A percentile compares a stretch with the other conserved stretches of the same genome.
These are phyloP conservation scores for Aegilops bicornis DNA, from an alignment of 176 grass and related monocot species.

Conservation along the genomic window DNA sequence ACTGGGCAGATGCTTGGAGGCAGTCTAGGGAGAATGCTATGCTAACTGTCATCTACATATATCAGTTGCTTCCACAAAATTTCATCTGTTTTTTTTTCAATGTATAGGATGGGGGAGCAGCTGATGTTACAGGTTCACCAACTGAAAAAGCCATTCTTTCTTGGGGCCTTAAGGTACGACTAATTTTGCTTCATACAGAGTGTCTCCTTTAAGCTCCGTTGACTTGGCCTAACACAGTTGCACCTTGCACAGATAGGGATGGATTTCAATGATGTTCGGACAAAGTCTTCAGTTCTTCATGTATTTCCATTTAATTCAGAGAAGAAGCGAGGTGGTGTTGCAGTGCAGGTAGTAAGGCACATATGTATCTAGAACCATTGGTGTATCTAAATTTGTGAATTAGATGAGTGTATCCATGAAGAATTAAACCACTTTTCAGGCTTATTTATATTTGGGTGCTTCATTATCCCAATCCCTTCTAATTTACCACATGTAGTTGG, in stretches of 20 bases:
- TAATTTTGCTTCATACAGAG: constrained; percentile 20
- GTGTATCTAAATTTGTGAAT: constrained; percentile 1
- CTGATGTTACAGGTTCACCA: constrained; percentile 76
- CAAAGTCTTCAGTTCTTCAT: constrained; percentile 71
- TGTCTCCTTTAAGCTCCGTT: constrained; percentile 8
- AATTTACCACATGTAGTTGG: background rate
- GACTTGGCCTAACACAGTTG: background rate
- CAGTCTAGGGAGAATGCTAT: constrained; percentile 11
- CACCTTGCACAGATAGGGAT: constrained; percentile 73
- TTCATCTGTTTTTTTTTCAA: constrained; percentile 16
- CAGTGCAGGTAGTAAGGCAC: constrained; percentile 55
- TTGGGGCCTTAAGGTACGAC: constrained; percentile 82
- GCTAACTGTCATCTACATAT: constrained; percentile 24
- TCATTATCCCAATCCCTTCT: background rate
- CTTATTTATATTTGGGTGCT: background rate
- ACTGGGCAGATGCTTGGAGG: background rate
- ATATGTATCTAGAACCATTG: constrained; percentile 6
- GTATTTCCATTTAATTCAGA: constrained; percentile 92
- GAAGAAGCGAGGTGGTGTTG: constrained; percentile 95
- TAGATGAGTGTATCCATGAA: background rate
- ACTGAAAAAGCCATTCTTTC: constrained; percentile 97
- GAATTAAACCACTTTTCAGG: background rate
- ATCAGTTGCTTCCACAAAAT: constrained; percentile 5
- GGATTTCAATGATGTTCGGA: constrained; percentile 58
- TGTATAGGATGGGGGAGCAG: constrained; percentile 62